A percentile compares a stretch with the other conserved stretches of the same genome.
phyloP scores from a whole-genome alignment of 225 moss, liverwort and hornwort genomes.

The Physcomitrium patens region DNA sequence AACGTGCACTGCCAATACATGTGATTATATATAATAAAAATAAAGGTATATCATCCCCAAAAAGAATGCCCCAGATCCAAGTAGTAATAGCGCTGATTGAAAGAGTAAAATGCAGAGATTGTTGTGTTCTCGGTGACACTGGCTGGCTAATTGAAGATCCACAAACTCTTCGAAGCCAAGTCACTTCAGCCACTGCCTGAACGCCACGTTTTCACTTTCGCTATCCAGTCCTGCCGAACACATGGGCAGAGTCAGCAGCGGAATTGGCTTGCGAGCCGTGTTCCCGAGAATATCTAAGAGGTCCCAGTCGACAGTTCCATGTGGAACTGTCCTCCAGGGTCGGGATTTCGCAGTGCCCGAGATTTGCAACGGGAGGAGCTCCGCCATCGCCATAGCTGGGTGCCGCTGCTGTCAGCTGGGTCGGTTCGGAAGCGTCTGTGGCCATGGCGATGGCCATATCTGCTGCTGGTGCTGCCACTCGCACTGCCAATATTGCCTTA shows the following conservation, averaged over 20 bases:
- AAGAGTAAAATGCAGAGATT: too few species aligned
- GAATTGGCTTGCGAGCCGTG: neutral
- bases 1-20: too few species aligned
- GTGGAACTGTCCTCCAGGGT: neutral
- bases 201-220: neutral
- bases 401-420: neutral
- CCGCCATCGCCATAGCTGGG: conserved; percentile 22
- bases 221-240: conserved; percentile 23
- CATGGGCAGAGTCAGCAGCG: neutral
- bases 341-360: neutral
- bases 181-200: neutral
- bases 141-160: too few species aligned
- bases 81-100: too few species aligned
- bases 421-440: neutral
- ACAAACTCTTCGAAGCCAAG: too few species aligned
- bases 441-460: conserved; percentile 44
- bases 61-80: too few species aligned
- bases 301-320: neutral
- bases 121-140: too few species aligned
- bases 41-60: too few species aligned
- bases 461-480: conserved; percentile 10
- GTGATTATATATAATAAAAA: too few species aligned
- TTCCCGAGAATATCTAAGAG: conserved; percentile 34
- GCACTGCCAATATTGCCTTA: neutral
- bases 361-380: neutral